Evolutionary conservation across 2,329 filamentous ascomycete genomes (phyloP), one percentile per base, ranked within the genome.

Genomic region (Venturia effusa): DNA sequence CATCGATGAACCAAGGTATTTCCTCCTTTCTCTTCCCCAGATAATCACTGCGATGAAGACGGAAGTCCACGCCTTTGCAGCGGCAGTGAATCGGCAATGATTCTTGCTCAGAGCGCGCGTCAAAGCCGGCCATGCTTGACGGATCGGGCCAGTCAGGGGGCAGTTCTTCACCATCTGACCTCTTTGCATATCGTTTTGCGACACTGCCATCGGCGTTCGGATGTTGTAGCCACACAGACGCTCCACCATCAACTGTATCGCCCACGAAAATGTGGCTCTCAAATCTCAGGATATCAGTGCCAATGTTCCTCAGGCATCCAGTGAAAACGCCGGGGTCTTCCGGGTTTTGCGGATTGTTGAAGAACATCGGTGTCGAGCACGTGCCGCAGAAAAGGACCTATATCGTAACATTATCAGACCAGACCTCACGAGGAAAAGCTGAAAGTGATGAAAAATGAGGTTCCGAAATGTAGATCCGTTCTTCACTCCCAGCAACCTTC

Each of bases 181-280:
- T 45, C 71, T 72, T 63, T 37, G 1, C 64, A 17, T 39, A 70
- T 70, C 51, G 68, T 32, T 51, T 5, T 64, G 63, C 8, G 54
- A 19, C 32, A 64, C 66, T 45, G 57, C 72, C 74, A 54, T 74
- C 70, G 0, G 67, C 63, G 48, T 78, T 77, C 0, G 70, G 62
- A 7, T 71, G 67, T 30, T 71, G 72, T 4, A 83, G 68, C 80
- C 80, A 84, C 1, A 74, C 68, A 2, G 76, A 76, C 1, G 80
- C 75, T 0, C 83, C 82, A 2, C 82, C 82, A 67, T 85, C 82
- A 1, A 74, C 34, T 0, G 82, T 84, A 64, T 84, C 81, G 0
- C 70, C 75, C 0, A 83, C 72, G 64, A 77, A 82, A 3, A 79
- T 75, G 63, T 82, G 78, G 1, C 74, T 65, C 0, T 61, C 66